Conservation (phyloP, 1,284 basidiomycete genomes). For the Thelephora terrestris region DNA sequence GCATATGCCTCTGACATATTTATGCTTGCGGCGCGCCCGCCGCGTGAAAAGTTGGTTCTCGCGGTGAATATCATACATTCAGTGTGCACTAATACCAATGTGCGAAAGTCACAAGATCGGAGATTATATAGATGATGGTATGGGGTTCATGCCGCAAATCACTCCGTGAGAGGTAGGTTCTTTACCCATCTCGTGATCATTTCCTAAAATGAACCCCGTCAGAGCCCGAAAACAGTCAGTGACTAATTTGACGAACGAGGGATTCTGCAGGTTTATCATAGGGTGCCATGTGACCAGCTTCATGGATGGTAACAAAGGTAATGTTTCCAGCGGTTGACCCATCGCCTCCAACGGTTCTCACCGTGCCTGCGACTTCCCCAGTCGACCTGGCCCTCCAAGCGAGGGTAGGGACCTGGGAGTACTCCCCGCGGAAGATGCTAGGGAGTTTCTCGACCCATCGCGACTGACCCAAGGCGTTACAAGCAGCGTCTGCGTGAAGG, state of each 20-base stretch:
- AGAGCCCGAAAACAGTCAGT: conserved; percentile 2
- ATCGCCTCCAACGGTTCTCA: conserved; percentile 33
- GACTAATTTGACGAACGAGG: conserved; percentile 40
- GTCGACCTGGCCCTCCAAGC: conserved; percentile 31
- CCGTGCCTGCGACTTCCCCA: conserved; percentile 27
- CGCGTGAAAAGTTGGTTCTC: no score
- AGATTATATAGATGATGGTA: no score
- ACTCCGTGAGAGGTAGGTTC: background rate
- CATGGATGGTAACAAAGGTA: conserved; percentile 41
- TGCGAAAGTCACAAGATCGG: no score
- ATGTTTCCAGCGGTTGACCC: conserved; percentile 40
- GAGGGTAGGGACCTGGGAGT: conserved; percentile 37
- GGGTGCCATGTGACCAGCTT: conserved; percentile 72
- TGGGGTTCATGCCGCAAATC: background rate
- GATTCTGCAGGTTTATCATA: conserved; percentile 69
- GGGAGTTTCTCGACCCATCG: conserved; percentile 58
- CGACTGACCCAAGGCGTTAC: conserved; percentile 72
- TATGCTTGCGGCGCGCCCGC: no score
- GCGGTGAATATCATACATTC: no score
- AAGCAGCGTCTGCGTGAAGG: conserved; percentile 55
- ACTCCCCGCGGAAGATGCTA: conserved; percentile 54
- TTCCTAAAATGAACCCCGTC: conserved; percentile 3
- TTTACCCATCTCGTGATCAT: conserved; percentile 11
- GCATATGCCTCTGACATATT: no score
- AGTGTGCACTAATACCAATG: no score